Conservation (phyloP, 2,329 filamentous ascomycete genomes). For the Hortaea werneckii region DNA sequence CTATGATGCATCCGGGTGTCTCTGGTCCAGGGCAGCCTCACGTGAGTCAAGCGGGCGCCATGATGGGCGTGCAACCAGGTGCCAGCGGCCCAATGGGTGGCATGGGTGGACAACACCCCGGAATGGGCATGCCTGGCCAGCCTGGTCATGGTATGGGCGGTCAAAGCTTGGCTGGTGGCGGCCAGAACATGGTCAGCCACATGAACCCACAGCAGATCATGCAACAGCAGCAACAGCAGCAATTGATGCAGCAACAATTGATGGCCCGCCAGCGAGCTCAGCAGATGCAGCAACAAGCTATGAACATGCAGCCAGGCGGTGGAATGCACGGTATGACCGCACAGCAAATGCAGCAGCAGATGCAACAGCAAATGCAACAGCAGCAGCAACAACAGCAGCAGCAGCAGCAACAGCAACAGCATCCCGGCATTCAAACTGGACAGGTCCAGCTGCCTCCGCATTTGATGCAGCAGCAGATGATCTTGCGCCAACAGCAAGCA, state of each 20-base stretch:
- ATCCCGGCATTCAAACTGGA: conserved; percentile 17
- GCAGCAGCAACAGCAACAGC: conserved; percentile 15
- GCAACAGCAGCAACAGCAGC: conserved; percentile 32
- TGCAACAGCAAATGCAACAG: conserved; percentile 24
- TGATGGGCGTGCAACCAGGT: conserved; percentile 72
- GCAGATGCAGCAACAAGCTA: conserved; percentile 30
- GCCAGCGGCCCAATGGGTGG: conserved; percentile 41
- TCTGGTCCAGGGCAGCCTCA: conserved; percentile 63
- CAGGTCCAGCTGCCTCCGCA: conserved; percentile 20
- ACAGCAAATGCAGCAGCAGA: conserved; percentile 44
- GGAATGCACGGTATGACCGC: conserved; percentile 34
- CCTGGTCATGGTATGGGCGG: conserved; percentile 15
- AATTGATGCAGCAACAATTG: conserved; percentile 18
- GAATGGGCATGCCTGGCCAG: conserved; percentile 16
- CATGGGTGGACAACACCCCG: conserved; percentile 23
- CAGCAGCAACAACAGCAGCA: conserved; percentile 21
- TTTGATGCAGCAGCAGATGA: not conserved
- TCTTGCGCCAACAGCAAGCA: conserved; percentile 14
- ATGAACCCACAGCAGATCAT: conserved; percentile 53
- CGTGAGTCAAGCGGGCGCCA: conserved; percentile 57
- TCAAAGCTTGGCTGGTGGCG: conserved; percentile 36
- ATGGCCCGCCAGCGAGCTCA: conserved; percentile 25
- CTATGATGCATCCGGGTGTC: conserved; percentile 59
- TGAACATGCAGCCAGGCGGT: conserved; percentile 24
- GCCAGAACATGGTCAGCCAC: conserved; percentile 58